Base-by-base conservation (phyloP, 768 basidiomycete genomes). In the Amanita exitialis region DNA sequence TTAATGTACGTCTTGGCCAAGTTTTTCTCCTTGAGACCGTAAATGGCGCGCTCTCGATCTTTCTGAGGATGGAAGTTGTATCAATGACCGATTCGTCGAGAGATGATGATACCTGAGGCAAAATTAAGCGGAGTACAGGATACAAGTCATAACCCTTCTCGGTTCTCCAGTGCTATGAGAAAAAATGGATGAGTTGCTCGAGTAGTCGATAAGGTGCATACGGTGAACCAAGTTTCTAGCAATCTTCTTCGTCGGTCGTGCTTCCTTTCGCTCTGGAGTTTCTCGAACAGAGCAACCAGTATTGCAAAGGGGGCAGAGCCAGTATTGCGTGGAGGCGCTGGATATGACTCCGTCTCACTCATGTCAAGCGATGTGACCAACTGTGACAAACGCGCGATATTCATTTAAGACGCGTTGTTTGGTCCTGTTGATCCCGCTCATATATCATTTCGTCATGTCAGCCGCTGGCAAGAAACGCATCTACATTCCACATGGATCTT, bases 1-100 rank as follows among this genome's bases (percentile, higher is more conserved):
- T 86, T 83, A 69, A 95, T 90, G 62, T 94, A 96, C 8, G 80
- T 82, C 65, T 93, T 97, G 4, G 93, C 94, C 2, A 99, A 70
- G 61, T 87, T 89, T 68, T 87, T 88, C 70, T 99, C 96, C 64
- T 99, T 99, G 57, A 96, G 66, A 12, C 92, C 90, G 64, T 98
- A 99, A 0, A 93, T 83, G 0, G 90, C 79, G 48, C 96, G 82
- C 55, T 97, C 91, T 30, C 86, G 78, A 63, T 98, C 96, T 79
- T 96, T 90, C 92, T 98, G 64, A 18, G 52, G 12, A 15, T 28
- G 45, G n/a, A 16, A 36, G 20, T 27, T 48, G 12, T 36, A 39
- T 47, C 4, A 52, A 27, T 42, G 13, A 34, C 23, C 21, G 13
- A 28, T 35, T 4, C 13, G 6, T 37, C 13, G 20, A 30, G 23